Conservation (phyloP, 345 rosid species). For the Boechera divaricarpa region DNA sequence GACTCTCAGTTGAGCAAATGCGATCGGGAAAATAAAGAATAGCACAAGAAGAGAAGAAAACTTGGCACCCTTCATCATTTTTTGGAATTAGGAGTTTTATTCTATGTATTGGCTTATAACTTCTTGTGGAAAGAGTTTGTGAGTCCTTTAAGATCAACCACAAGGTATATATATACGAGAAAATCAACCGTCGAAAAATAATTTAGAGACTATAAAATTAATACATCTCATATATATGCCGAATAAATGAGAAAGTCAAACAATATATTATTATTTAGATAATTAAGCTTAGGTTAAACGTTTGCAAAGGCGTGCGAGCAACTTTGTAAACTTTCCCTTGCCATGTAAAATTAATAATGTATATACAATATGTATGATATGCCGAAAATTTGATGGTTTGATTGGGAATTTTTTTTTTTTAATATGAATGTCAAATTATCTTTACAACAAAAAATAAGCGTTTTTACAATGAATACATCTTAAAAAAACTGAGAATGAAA, state of each 20-base stretch:
- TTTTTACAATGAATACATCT: no score
- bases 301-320: slow-evolving; percentile 43
- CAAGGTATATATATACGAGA: slow-evolving; percentile 33
- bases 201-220: background rate
- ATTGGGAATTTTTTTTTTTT: no score
- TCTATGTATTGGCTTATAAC: slow-evolving; percentile 10
- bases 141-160: slow-evolving; percentile 12
- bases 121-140: slow-evolving; percentile 22
- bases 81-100: background rate
- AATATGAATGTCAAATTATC: no score
- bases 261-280: slow-evolving; percentile 8
- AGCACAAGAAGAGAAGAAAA: slow-evolving; percentile 41
- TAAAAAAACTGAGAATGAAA: no score
- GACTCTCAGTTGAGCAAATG: slow-evolving; percentile 54
- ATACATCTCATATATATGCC: background rate
- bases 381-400: no score
- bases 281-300: slow-evolving; percentile 12
- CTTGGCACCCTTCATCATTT: slow-evolving; percentile 30
- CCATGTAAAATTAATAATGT: slow-evolving; percentile 10
- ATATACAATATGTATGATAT: no score
- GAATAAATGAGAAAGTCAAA: slow-evolving; percentile 35
- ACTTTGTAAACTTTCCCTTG: slow-evolving; percentile 35
- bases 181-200: slow-evolving; percentile 13
- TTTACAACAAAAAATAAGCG: no score
- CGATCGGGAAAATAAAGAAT: slow-evolving; percentile 43